Percentiles rank a stretch among this genome's conserved stretches.
These are phyloP conservation scores for Xanthoceras sorbifolium DNA, from an alignment of 345 rosid species.

Conservation along the genomic window DNA sequence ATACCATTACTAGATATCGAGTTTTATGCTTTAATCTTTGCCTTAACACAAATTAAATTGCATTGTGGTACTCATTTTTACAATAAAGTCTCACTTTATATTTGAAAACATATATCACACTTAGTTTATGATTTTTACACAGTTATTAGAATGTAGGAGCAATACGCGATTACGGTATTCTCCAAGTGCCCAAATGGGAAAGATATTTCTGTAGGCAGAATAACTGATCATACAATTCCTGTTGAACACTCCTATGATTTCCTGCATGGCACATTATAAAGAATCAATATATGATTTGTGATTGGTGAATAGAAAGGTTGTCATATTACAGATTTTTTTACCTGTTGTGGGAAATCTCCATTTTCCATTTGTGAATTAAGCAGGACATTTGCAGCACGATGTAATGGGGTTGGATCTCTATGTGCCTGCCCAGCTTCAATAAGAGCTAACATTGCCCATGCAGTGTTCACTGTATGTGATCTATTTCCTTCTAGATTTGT, in stretches of 20 bases:
- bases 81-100: background rate
- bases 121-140: no score
- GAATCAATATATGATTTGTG: background rate
- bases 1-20: background rate
- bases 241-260: slow-evolving; percentile 66
- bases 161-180: slow-evolving; percentile 42
- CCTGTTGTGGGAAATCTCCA: slow-evolving; percentile 80
- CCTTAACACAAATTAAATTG: background rate
- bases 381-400: slow-evolving; percentile 50
- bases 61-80: no score
- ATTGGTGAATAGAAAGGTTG: background rate
- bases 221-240: slow-evolving; percentile 68
- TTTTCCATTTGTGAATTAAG: slow-evolving; percentile 57
- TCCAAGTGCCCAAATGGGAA: slow-evolving; percentile 73
- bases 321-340: slow-evolving; percentile 7
- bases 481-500: slow-evolving; percentile 48
- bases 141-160: slow-evolving; percentile 12
- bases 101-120: background rate
- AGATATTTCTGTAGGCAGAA: slow-evolving; percentile 57
- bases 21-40: background rate
- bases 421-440: slow-evolving; percentile 67
- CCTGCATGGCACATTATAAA: slow-evolving; percentile 30
- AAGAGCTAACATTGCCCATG: slow-evolving; percentile 76
- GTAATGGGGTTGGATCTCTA: slow-evolving; percentile 60
- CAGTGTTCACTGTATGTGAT: slow-evolving; percentile 59